A percentile compares a stretch with the other conserved stretches of the same genome.
phyloP scores from a whole-genome alignment of 192 early-diverging fungal species.

The Coemansia sp. region DNA sequence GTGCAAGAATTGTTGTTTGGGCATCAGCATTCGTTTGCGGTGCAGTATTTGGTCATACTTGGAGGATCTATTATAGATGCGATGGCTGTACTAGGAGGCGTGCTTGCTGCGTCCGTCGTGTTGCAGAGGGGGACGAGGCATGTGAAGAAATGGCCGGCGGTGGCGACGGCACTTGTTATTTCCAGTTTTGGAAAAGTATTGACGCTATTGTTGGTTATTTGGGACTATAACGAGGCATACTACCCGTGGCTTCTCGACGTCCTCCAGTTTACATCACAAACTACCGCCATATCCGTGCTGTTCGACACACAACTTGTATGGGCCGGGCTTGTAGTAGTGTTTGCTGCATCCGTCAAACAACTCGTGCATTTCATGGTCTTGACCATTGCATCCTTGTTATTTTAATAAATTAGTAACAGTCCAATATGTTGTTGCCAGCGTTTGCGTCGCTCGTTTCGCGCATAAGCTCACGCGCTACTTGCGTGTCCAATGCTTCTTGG shows the following conservation, averaged over 20 bases:
- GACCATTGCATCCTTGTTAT: background rate
- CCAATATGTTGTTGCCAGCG: constrained; percentile 51
- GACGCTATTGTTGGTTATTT: constrained; percentile 85
- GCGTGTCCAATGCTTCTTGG: constrained; percentile 49
- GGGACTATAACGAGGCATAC: constrained; percentile 84
- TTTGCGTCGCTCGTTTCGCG: constrained; percentile 33
- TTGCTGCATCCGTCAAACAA: constrained; percentile 45
- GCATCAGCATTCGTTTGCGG: constrained; percentile 59
- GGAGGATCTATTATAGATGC: constrained; percentile 60
- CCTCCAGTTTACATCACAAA: constrained; percentile 73
- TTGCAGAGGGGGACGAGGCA: constrained; percentile 32
- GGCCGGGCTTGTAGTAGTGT: constrained; percentile 44
- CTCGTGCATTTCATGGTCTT: constrained; percentile 12
- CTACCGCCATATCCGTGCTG: constrained; percentile 61
- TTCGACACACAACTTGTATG: constrained; percentile 42
- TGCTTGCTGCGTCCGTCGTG: constrained; percentile 33
- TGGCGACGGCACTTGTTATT: constrained; percentile 69
- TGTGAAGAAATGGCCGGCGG: constrained; percentile 31
- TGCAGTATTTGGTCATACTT: constrained; percentile 77
- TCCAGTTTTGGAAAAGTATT: constrained; percentile 87
- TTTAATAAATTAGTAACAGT: constrained; percentile 32
- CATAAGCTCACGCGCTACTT: constrained; percentile 46
- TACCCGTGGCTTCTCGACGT: constrained; percentile 79
- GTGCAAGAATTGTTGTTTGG: constrained; percentile 61
- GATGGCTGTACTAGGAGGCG: constrained; percentile 33